Conservation (phyloP, 495 filamentous ascomycete species). For the Choiromyces venosus region DNA sequence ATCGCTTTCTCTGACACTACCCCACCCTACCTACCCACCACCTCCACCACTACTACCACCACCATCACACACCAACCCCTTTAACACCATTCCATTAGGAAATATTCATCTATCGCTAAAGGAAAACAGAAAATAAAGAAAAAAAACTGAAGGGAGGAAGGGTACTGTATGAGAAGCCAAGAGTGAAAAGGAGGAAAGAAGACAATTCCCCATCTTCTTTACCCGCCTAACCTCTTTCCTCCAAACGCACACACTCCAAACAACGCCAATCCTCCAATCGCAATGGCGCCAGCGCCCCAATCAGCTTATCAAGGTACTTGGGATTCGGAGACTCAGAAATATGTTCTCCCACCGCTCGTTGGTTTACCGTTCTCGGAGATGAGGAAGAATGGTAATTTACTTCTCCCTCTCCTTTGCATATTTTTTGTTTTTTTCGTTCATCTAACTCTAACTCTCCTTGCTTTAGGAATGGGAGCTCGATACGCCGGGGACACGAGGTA, state of each 20-base stretch:
- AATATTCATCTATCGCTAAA: not conserved
- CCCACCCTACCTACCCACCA: not conserved
- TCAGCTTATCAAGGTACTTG: constrained; percentile 33
- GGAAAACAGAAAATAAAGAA: not conserved
- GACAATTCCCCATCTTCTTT: not conserved
- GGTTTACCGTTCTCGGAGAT: constrained; percentile 40
- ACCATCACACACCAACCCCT: no score
- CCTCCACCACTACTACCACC: not conserved
- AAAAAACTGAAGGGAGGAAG: not conserved
- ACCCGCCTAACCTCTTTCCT: not conserved
- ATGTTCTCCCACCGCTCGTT: constrained; percentile 34
- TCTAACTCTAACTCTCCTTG: not conserved
- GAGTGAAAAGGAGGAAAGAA: not conserved
- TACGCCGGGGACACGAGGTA: constrained; percentile 55
- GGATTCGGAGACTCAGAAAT: constrained; percentile 15
- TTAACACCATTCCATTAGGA: not conserved
- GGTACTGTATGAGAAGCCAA: not conserved
- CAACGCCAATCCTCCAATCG: not conserved
- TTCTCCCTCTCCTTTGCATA: not conserved
- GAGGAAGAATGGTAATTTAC: constrained; percentile 37
- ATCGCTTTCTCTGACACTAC: not conserved
- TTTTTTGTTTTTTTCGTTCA: not conserved
- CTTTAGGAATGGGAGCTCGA: constrained; percentile 35
- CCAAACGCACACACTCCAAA: not conserved
- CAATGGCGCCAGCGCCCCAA: constrained; percentile 20